These are phyloP conservation scores for Eutrema heterophyllum DNA, from an alignment of 345 rosid genomes.

Conservation along the genomic window DNA sequence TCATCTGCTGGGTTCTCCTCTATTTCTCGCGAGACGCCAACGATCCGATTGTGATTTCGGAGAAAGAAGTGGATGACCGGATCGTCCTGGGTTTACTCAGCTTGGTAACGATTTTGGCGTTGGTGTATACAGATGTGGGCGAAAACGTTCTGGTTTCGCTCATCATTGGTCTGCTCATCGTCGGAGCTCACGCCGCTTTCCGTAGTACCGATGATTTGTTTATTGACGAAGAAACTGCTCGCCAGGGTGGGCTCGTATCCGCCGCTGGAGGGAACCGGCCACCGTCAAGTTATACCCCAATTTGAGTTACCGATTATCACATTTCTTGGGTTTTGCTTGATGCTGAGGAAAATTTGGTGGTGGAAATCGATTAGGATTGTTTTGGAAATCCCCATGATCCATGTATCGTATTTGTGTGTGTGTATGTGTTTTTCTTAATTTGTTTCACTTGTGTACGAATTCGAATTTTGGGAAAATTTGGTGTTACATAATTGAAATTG, in stretches of 20 bases:
- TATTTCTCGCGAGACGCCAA: slow-evolving; percentile 59
- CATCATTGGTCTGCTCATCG: slow-evolving; percentile 47
- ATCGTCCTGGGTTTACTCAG: slow-evolving; percentile 46
- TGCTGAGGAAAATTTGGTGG: neutral
- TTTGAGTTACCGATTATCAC: slow-evolving; percentile 28
- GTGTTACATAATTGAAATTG: neutral
- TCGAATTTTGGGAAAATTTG: neutral
- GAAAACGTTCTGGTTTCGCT: slow-evolving; percentile 63
- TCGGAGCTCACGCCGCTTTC: slow-evolving; percentile 61
- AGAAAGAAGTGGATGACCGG: slow-evolving; percentile 49
- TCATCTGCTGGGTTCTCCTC: slow-evolving; percentile 67
- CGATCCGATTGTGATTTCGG: slow-evolving; percentile 49
- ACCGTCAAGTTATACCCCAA: slow-evolving; percentile 49
- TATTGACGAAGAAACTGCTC: slow-evolving; percentile 59
- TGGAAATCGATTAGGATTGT: no score
- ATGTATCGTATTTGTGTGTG: neutral
- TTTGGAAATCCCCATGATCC: neutral
- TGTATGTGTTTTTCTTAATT: neutral
- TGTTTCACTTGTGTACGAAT: neutral
- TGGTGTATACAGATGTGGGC: slow-evolving; percentile 78
- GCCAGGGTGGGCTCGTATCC: slow-evolving; percentile 57
- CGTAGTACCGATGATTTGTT: slow-evolving; percentile 68
- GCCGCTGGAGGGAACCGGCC: slow-evolving; percentile 52
- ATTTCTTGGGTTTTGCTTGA: neutral
- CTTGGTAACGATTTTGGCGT: slow-evolving; percentile 54